Conservation (phyloP, 2,329 filamentous ascomycete species). For the Dichotomopilus funicola region DNA sequence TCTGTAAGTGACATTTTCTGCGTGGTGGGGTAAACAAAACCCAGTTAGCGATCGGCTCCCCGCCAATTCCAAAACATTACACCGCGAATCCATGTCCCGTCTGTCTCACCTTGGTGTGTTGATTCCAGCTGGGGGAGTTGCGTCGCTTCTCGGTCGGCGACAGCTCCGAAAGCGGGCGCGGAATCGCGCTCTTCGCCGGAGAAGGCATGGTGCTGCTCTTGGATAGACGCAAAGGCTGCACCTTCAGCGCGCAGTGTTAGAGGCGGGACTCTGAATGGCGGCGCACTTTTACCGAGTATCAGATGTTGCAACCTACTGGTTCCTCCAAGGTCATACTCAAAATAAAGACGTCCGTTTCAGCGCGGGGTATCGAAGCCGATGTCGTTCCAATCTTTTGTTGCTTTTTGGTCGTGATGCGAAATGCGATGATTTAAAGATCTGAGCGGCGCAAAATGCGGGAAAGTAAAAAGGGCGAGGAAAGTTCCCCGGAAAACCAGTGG, state of each 20-base stretch:
- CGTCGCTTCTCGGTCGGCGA: slow-evolving; percentile 77
- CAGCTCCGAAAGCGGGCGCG: slow-evolving; percentile 81
- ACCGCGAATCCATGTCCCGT: no score
- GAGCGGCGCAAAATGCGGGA: not conserved
- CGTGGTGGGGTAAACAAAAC: slow-evolving; percentile 8
- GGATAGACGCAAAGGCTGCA: slow-evolving; percentile 73
- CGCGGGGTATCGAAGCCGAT: not conserved
- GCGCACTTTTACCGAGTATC: not conserved
- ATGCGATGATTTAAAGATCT: no score
- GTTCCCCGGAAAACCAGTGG: no score
- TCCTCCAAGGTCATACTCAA: slow-evolving; percentile 22
- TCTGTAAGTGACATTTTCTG: slow-evolving; percentile 66
- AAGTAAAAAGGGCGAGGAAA: no score
- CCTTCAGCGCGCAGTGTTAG: slow-evolving; percentile 43
- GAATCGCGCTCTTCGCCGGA: slow-evolving; percentile 56
- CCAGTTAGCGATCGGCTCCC: no score
- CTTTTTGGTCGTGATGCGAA: not conserved
- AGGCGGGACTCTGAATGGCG: not conserved
- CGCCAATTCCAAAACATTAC: no score
- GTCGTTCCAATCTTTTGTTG: not conserved
- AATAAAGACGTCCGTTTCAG: not conserved
- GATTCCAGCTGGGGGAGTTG: slow-evolving; percentile 89
- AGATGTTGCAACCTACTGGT: slow-evolving; percentile 17
- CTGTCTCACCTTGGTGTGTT: slow-evolving; percentile 59
- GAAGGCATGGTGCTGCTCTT: slow-evolving; percentile 57